Percentiles rank a stretch among this genome's conserved stretches.
Conservation (phyloP, 768 basidiomycete species). For the Boletus coccyginus region DNA sequence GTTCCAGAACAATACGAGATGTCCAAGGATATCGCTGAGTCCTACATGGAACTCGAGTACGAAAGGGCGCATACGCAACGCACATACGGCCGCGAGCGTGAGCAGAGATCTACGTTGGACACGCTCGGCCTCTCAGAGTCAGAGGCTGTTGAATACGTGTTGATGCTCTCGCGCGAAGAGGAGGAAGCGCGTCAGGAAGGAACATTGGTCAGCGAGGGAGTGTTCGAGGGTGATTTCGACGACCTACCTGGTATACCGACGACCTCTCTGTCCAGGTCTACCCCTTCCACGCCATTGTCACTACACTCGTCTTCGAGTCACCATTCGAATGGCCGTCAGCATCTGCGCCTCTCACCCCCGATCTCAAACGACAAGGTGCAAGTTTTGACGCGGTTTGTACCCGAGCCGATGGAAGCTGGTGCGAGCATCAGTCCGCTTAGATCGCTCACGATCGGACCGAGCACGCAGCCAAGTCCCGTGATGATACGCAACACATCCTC, state of each 20-base stretch:
- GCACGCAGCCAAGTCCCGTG: slow-evolving; percentile 9
- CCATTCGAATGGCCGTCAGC: slow-evolving; percentile 23
- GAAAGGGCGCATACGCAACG: slow-evolving; percentile 41
- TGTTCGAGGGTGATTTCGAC: slow-evolving; percentile 52
- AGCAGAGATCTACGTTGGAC: slow-evolving; percentile 55
- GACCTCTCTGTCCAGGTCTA: slow-evolving; percentile 17
- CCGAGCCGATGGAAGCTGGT: slow-evolving; percentile 58
- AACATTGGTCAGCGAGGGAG: slow-evolving; percentile 45
- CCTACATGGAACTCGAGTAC: slow-evolving; percentile 47
- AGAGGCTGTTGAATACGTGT: slow-evolving; percentile 74
- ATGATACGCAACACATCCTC: slow-evolving; percentile 11
- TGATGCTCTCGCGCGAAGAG: slow-evolving; percentile 86
- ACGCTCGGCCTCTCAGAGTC: slow-evolving; percentile 69
- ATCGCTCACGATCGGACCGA: slow-evolving; percentile 6
- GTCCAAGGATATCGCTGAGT: slow-evolving; percentile 60
- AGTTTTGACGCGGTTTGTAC: slow-evolving; percentile 46
- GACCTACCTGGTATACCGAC: slow-evolving; percentile 7
- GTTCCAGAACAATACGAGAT: slow-evolving; percentile 63
- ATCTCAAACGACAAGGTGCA: slow-evolving; percentile 53
- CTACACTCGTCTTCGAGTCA: slow-evolving; percentile 20
- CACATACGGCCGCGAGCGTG: slow-evolving; percentile 47
- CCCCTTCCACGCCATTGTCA: slow-evolving; percentile 3
- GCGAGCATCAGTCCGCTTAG: slow-evolving; percentile 29
- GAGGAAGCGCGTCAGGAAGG: slow-evolving; percentile 30
- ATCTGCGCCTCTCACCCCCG: slow-evolving; percentile 26